These are phyloP conservation scores for Pseudogymnoascus sp. DNA, from an alignment of 2,329 filamentous ascomycete species.

Conservation along the genomic window DNA sequence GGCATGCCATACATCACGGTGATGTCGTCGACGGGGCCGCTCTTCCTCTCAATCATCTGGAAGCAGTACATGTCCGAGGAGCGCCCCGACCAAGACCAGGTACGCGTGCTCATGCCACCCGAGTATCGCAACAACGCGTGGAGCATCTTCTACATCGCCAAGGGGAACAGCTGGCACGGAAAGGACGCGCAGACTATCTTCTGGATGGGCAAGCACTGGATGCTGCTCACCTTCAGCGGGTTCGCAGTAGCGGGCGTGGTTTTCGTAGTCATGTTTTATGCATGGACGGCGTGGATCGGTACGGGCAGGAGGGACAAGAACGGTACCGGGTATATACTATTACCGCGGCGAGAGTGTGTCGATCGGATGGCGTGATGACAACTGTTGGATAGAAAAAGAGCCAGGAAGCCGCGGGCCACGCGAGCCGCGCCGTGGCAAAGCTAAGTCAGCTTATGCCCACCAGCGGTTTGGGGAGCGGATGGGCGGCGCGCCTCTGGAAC, in stretches of 20 bases:
- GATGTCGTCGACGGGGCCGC: constrained; percentile 70
- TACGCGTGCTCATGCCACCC: constrained; percentile 61
- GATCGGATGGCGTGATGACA: constrained; percentile 4
- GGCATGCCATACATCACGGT: constrained; percentile 60
- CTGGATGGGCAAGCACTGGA: constrained; percentile 40
- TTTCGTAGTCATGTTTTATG: constrained; percentile 3
- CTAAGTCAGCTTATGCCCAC: not conserved
- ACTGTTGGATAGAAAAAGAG: not conserved
- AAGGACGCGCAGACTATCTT: constrained; percentile 41
- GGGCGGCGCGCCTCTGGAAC: not conserved
- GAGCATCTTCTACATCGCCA: constrained; percentile 59
- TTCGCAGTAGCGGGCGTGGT: constrained; percentile 27
- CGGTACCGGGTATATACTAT: not conserved
- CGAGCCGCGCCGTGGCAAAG: not conserved
- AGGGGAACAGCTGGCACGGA: constrained; percentile 41
- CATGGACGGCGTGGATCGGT: not conserved
- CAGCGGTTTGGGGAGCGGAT: not conserved
- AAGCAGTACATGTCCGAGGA: constrained; percentile 59
- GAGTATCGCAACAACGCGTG: constrained; percentile 62
- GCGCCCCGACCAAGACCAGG: constrained; percentile 42
- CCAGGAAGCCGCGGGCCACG: not conserved
- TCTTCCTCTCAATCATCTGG: constrained; percentile 71
- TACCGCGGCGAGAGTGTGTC: not conserved
- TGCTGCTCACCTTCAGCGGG: constrained; percentile 30
- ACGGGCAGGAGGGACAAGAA: not conserved